Percentiles rank a stretch among this genome's conserved stretches.
Evolutionary conservation across 1,284 basidiomycete species (phyloP).

Genomic region (Ceratobasidium sp.): DNA sequence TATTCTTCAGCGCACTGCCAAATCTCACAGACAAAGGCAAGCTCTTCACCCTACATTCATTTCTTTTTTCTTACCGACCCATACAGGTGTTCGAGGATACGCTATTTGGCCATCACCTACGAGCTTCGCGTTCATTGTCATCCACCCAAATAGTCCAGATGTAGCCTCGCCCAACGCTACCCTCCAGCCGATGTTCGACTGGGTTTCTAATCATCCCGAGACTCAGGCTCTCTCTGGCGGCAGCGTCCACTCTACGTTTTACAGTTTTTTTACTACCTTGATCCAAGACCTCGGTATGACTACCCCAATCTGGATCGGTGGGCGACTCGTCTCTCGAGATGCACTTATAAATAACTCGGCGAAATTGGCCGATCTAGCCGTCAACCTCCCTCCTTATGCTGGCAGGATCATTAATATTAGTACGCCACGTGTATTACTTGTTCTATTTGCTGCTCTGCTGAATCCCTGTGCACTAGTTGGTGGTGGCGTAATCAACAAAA

Average conservation of each 20-base stretch:
- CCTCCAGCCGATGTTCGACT: constrained; percentile 3
- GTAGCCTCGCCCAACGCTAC: constrained; percentile 3
- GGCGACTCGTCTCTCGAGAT: not conserved
- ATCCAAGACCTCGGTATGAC: not conserved
- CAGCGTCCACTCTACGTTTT: constrained; percentile 2
- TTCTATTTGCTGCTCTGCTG: too few species aligned
- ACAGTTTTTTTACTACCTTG: not conserved
- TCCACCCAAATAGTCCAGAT: constrained; percentile 18
- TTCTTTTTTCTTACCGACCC: too few species aligned
- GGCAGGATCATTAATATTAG: not conserved
- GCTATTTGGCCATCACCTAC: not conserved
- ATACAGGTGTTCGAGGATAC: constrained; percentile 17
- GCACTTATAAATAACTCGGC: not conserved
- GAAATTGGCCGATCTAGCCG: not conserved
- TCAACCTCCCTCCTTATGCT: not conserved
- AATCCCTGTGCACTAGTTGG: constrained; percentile 56
- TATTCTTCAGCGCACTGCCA: not conserved
- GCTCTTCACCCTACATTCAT: too few species aligned
- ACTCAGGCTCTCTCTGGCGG: not conserved
- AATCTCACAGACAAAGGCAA: not conserved
- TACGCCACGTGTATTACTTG: too few species aligned
- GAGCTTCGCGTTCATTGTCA: not conserved
- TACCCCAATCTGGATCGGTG: not conserved
- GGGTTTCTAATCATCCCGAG: constrained; percentile 12
- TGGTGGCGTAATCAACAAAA: constrained; percentile 59